Conservation (phyloP, 1,284 basidiomycete genomes). For the Cryptococcus sp. region DNA sequence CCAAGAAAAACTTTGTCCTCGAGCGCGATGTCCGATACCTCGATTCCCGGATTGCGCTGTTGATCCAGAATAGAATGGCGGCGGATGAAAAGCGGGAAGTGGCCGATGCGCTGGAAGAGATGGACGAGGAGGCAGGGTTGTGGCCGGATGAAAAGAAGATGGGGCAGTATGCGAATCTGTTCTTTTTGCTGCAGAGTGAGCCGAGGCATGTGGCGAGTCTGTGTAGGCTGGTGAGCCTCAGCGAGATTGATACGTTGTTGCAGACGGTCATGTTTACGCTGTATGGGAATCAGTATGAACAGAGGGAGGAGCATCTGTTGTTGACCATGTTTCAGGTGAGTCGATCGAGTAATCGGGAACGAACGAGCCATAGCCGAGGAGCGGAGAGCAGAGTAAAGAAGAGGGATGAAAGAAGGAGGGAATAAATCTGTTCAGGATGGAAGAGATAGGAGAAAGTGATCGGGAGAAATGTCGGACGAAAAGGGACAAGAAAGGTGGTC, state of each 20-base stretch:
- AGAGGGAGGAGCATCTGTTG: constrained; percentile 93
- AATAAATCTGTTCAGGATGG: no score
- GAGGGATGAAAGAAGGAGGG: no score
- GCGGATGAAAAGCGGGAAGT: constrained; percentile 95
- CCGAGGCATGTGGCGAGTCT: constrained; percentile 93
- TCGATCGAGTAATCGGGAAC: neutral
- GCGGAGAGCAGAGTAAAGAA: no score
- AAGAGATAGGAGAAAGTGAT: no score
- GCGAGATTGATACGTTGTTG: constrained; percentile 95
- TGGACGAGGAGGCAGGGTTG: constrained; percentile 75
- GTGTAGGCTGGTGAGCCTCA: constrained; percentile 91
- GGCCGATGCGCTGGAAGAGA: constrained; percentile 88
- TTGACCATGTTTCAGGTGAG: constrained; percentile 88
- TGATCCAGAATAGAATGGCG: constrained; percentile 98
- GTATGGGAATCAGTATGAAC: constrained; percentile 99
- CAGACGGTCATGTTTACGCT: constrained; percentile 99
- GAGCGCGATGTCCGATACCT: constrained; percentile 98
- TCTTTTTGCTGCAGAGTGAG: constrained; percentile 96
- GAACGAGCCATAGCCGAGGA: no score
- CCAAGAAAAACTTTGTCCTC: constrained; percentile 98
- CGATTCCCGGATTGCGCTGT: constrained; percentile 91
- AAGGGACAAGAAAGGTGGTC: no score
- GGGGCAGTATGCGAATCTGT: constrained; percentile 91
- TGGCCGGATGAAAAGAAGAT: constrained; percentile 90
- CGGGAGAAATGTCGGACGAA: no score